Percentiles rank a stretch among this genome's conserved stretches.
phyloP scores from a whole-genome alignment of 768 basidiomycete species.

The Ramaria rubella region DNA sequence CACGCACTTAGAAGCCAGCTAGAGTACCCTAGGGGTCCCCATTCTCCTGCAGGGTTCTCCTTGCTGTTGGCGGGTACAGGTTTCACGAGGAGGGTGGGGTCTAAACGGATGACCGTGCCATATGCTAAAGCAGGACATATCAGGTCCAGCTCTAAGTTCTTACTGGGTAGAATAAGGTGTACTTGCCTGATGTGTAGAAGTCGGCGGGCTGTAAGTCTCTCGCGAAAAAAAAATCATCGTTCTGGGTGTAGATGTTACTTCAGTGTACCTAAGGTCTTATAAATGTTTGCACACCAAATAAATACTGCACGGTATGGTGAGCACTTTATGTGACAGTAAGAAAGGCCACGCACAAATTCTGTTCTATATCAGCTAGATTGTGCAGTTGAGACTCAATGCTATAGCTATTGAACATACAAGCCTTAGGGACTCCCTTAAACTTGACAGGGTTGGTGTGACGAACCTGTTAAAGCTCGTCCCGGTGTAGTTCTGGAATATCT shows the following conservation, averaged over 20 bases:
- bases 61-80: conserved; percentile 17
- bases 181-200: conserved; percentile 25
- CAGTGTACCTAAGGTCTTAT: too few relatives aligned
- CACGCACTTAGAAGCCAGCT: conserved; percentile 28
- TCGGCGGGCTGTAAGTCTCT: conserved; percentile 23
- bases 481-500: conserved; percentile 20
- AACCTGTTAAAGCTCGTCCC: conserved; percentile 30
- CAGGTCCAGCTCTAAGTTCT: not conserved
- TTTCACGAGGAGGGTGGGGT: conserved; percentile 26
- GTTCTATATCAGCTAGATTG: conserved; percentile 9
- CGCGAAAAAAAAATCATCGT: conserved; percentile 37
- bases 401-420: conserved; percentile 17
- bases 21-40: conserved; percentile 32
- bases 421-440: too few relatives aligned
- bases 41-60: conserved; percentile 25
- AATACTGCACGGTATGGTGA: conserved; percentile 7
- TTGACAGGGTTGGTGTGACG: not conserved
- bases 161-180: too few relatives aligned
- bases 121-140: conserved; percentile 19
- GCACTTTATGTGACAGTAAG: not conserved
- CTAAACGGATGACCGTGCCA: conserved; percentile 33
- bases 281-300: conserved; percentile 8
- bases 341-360: conserved; percentile 14
- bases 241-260: too few relatives aligned
- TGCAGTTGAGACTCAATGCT: conserved; percentile 18